Conservation (phyloP, 2,329 filamentous ascomycete species). For the Microdochium bolleyi region DNA sequence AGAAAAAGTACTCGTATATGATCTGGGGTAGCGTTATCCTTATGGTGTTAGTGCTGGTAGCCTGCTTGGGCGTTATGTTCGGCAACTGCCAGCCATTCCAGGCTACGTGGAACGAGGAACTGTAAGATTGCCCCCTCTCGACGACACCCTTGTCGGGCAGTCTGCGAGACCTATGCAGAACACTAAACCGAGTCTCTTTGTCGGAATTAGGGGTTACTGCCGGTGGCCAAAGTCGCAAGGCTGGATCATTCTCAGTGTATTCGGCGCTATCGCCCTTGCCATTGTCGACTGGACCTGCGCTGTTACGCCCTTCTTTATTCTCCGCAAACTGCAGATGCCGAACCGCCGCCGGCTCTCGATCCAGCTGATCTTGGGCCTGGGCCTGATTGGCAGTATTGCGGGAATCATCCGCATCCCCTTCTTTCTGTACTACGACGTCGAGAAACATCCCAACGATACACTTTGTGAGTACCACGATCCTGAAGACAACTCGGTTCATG, state of each 20-base stretch:
- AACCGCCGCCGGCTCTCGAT: conserved; percentile 10
- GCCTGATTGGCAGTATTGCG: conserved; percentile 4
- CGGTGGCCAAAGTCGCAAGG: conserved; percentile 3
- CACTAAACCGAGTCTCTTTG: background rate
- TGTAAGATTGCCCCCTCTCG: conserved; percentile 4
- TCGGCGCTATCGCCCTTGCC: conserved; percentile 12
- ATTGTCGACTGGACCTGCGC: conserved; percentile 18
- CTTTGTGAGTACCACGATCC: conserved; percentile 2
- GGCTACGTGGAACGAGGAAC: conserved; percentile 10
- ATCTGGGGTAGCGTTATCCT: conserved; percentile 7
- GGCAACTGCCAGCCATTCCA: conserved; percentile 10
- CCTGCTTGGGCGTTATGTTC: conserved; percentile 9
- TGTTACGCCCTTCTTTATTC: conserved; percentile 18
- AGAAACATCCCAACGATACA: conserved; percentile 1
- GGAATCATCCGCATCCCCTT: conserved; percentile 5
- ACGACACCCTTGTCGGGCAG: too few relatives aligned
- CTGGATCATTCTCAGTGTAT: conserved; percentile 8
- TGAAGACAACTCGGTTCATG: background rate
- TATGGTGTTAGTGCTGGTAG: background rate
- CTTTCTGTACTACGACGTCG: conserved; percentile 2
- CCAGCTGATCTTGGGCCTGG: conserved; percentile 4
- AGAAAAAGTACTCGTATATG: conserved; percentile 4
- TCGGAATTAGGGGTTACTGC: conserved; percentile 1
- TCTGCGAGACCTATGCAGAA: too few relatives aligned
- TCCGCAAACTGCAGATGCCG: conserved; percentile 16